These are phyloP conservation scores for Exsudoporus frostii DNA, from an alignment of 768 basidiomycete species.

Conservation along the genomic window DNA sequence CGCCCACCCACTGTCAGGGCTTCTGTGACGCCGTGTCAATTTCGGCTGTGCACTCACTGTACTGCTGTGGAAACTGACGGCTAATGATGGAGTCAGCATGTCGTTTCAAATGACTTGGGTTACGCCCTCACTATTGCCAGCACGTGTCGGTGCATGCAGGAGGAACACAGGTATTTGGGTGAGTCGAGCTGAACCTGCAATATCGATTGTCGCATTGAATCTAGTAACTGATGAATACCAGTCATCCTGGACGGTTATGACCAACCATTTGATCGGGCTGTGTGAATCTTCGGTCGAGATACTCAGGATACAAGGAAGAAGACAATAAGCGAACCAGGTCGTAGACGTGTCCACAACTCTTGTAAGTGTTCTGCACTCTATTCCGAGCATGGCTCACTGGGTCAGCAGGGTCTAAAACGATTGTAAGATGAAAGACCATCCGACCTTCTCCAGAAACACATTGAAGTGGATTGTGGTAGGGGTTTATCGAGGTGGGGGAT, in stretches of 20 bases:
- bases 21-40: constrained; percentile 5
- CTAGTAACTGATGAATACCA: constrained; percentile 36
- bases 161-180: constrained; percentile 55
- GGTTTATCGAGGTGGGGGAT: constrained; percentile 5
- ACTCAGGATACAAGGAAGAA: constrained; percentile 7
- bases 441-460: constrained; percentile 77
- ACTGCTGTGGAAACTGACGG: constrained; percentile 68
- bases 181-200: constrained; percentile 70
- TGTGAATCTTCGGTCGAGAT: constrained; percentile 10
- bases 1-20: constrained; percentile 12
- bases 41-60: constrained; percentile 44
- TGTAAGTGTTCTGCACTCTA: constrained; percentile 67
- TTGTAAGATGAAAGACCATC: constrained; percentile 16
- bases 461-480: constrained; percentile 22
- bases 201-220: constrained; percentile 59
- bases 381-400: constrained; percentile 2
- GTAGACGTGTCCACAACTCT: constrained; percentile 51
- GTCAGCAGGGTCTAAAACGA: constrained; percentile 14
- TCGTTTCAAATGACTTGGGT: constrained; percentile 4
- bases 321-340: constrained; percentile 43
- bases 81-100: constrained; percentile 37
- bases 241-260: constrained; percentile 2
- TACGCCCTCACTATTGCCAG: constrained; percentile 69
- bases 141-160: constrained; percentile 59
- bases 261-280: constrained; percentile 63